Conservation (phyloP, 2,329 filamentous ascomycete genomes). For the Leptographium galeiforme region DNA sequence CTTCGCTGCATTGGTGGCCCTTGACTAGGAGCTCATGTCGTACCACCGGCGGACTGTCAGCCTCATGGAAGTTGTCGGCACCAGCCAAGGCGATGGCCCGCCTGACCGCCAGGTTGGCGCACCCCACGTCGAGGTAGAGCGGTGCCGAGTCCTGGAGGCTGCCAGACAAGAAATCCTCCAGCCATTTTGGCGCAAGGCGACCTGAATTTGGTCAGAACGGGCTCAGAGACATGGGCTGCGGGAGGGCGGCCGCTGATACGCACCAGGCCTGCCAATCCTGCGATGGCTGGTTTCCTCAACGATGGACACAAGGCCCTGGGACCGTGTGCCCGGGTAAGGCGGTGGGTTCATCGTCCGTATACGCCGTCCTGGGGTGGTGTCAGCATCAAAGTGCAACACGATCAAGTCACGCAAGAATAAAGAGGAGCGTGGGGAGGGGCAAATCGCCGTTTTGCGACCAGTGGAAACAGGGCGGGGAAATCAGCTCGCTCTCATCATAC, state of each 20-base stretch:
- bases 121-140: constrained; percentile 8
- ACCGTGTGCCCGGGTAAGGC: constrained; percentile 6
- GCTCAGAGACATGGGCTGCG: too few species aligned
- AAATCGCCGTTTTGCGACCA: background rate
- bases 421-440: background rate
- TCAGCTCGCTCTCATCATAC: background rate
- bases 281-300: constrained; percentile 7
- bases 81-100: constrained; percentile 5
- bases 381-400: constrained; percentile 3
- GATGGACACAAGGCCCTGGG: constrained; percentile 2
- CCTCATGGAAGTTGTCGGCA: background rate
- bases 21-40: constrained; percentile 12
- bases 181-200: constrained; percentile 13
- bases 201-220: constrained; percentile 4
- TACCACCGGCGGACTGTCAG: background rate
- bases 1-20: constrained; percentile 11
- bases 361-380: background rate
- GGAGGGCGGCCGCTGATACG: too few species aligned
- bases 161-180: constrained; percentile 11
- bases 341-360: constrained; percentile 9
- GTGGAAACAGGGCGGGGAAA: background rate
- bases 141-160: constrained; percentile 3
- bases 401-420: background rate
- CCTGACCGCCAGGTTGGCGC: constrained; percentile 3
- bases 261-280: constrained; percentile 2